Percentiles rank a stretch among this genome's conserved stretches.
phyloP scores from a whole-genome alignment of 169 alveolate genomes.

The Plasmodium inui region DNA sequence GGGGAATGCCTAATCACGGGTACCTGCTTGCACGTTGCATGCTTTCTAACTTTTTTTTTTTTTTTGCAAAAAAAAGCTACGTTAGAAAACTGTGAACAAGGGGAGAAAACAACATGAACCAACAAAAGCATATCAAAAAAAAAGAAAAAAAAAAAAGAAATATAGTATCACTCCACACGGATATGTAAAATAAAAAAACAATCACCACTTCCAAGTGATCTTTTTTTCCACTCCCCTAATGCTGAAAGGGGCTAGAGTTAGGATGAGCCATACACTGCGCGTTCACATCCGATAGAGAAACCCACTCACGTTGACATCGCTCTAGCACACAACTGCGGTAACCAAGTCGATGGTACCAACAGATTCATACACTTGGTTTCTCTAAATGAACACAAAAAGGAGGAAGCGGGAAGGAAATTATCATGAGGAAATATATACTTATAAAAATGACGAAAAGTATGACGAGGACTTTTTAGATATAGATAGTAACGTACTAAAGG shows the following conservation, averaged over 20 bases:
- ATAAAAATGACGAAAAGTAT: conserved; percentile 59
- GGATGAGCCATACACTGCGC: background rate
- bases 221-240: background rate
- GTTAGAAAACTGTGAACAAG: background rate
- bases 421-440: conserved; percentile 54
- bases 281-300: background rate
- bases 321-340: background rate
- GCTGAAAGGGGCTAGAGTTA: background rate
- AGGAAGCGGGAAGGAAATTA: background rate
- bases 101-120: background rate
- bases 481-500: conserved; percentile 39
- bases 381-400: conserved; percentile 19
- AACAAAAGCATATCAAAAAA: background rate
- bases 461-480: conserved; percentile 65
- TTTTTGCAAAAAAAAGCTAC: background rate
- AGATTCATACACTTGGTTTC: background rate
- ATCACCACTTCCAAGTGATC: background rate
- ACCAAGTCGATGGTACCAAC: background rate
- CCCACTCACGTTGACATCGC: background rate
- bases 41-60: background rate
- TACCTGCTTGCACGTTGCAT: background rate
- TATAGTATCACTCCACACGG: too few relatives aligned
- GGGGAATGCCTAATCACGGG: background rate
- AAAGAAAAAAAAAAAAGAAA: background rate
- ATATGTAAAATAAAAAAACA: too few relatives aligned